Evolutionary conservation across 2,329 filamentous ascomycete genomes (phyloP), one percentile per base, ranked within the genome.

Genomic region (Fusarium citri): DNA sequence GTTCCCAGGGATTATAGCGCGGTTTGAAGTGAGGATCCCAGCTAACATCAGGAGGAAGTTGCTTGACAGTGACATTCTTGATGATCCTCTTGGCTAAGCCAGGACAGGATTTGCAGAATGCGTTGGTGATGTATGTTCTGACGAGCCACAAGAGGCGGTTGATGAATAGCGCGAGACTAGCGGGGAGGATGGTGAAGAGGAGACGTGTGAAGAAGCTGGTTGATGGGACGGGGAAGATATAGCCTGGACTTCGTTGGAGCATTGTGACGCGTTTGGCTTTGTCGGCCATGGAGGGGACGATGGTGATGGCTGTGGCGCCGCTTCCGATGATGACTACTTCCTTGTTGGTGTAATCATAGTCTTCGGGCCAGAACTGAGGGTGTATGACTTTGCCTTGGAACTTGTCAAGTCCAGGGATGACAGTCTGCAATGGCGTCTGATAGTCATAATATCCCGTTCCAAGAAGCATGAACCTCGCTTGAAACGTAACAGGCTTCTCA

Each of bases 281-380:
- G 34, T 89, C 80, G 1, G 88, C 84, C 69, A 92, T 79, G 34
- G 83, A 85, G 3, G 91, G 90, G 1, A 93, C 78, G 3, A 92
- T 80, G 1, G 90, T 91, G 42, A 92, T 82, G 6, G 90, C 89
- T 0, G 91, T 92, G 2, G 91, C 91, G 18, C 90, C 90, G 40
- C 84, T 87, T 20, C 91, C 91, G 61, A 93, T 87, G 56, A 92
- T 82, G 46, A 91, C 87, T 23, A 92, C 81, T 20, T 87, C 85
- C 75, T 92, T 92, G 78, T 84, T 80, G 15, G 82, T 79, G 78
- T 91, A 92, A 74, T 92, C 87, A 43, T 91, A 81, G 58, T 90
- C 83, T 59, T 89, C 82, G 0, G 91, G 91, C 90, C 91, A 93
- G 80, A 92, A 93, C 72, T 94, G 91, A 2, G 92, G 91, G 66